phyloP scores from a whole-genome alignment of 306 rosid genomes.

The Lagenaria siceraria region DNA sequence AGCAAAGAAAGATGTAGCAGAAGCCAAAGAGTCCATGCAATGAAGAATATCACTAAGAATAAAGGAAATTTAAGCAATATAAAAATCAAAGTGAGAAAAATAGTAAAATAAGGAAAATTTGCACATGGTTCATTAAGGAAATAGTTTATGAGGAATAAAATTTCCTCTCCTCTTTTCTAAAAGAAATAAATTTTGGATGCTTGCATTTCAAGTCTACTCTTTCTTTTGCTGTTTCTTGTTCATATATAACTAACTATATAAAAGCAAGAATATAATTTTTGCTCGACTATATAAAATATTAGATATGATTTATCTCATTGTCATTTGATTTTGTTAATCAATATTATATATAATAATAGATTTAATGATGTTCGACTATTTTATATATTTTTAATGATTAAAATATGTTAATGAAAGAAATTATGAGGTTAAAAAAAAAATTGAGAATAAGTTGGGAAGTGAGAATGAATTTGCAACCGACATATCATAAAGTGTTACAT shows the following conservation, averaged over 20 bases:
- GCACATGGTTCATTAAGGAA: slow-evolving; percentile 3
- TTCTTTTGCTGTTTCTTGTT: background rate
- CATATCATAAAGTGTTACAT: background rate
- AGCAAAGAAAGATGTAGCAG: background rate
- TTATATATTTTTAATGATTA: background rate
- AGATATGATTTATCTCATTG: no score
- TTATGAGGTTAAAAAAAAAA: background rate
- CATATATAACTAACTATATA: background rate
- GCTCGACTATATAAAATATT: no score
- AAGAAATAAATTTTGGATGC: slow-evolving; percentile 1
- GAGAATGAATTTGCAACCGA: background rate
- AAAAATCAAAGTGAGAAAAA: background rate
- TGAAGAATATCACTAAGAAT: background rate
- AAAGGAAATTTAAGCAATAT: background rate
- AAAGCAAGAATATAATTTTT: background rate
- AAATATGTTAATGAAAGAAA: background rate
- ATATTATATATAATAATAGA: no score
- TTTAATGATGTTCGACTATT: no score
- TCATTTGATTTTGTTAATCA: no score
- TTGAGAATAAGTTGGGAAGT: background rate
- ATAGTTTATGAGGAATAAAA: background rate
- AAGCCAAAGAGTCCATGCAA: background rate
- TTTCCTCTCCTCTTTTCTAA: background rate
- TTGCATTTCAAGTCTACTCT: slow-evolving; percentile 13
- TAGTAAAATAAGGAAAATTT: background rate